phyloP scores from a whole-genome alignment of 2,329 filamentous ascomycete species.

The Polychaeton citri region DNA sequence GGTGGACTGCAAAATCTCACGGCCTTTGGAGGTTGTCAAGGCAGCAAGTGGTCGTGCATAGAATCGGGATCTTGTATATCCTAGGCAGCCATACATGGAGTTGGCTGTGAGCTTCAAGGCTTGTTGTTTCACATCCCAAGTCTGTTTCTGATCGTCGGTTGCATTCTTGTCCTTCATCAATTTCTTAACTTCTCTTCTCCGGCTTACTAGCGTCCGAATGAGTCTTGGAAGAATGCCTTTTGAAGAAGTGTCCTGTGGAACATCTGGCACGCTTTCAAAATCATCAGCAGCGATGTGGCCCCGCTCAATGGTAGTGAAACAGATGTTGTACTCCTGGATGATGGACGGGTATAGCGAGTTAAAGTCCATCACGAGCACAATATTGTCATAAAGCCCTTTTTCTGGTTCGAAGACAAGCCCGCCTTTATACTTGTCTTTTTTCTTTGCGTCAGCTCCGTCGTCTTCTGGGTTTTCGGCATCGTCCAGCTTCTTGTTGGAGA shows the following conservation, averaged over 20 bases:
- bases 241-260: slow-evolving; percentile 58
- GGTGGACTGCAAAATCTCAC: slow-evolving; percentile 90
- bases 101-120: slow-evolving; percentile 96
- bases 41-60: slow-evolving; percentile 91
- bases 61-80: slow-evolving; percentile 93
- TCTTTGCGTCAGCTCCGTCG: slow-evolving; percentile 57
- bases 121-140: slow-evolving; percentile 97
- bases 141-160: slow-evolving; percentile 71
- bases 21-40: slow-evolving; percentile 91
- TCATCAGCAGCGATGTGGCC: slow-evolving; percentile 60
- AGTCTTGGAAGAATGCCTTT: slow-evolving; percentile 80
- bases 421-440: slow-evolving; percentile 99
- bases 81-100: slow-evolving; percentile 98
- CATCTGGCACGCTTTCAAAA: slow-evolving; percentile 78
- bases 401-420: slow-evolving; percentile 97
- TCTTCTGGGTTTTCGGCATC: slow-evolving; percentile 53
- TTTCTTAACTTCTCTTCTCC: slow-evolving; percentile 83
- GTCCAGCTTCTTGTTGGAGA: slow-evolving; percentile 44
- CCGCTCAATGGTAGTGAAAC: slow-evolving; percentile 92
- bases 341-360: slow-evolving; percentile 98
- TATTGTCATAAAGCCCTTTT: slow-evolving; percentile 95
- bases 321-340: slow-evolving; percentile 99
- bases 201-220: slow-evolving; percentile 80
- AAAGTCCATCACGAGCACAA: slow-evolving; percentile 98
- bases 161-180: slow-evolving; percentile 92